Base-by-base conservation (phyloP, 1,284 basidiomycete genomes). In the Porogramme epimiltina region DNA sequence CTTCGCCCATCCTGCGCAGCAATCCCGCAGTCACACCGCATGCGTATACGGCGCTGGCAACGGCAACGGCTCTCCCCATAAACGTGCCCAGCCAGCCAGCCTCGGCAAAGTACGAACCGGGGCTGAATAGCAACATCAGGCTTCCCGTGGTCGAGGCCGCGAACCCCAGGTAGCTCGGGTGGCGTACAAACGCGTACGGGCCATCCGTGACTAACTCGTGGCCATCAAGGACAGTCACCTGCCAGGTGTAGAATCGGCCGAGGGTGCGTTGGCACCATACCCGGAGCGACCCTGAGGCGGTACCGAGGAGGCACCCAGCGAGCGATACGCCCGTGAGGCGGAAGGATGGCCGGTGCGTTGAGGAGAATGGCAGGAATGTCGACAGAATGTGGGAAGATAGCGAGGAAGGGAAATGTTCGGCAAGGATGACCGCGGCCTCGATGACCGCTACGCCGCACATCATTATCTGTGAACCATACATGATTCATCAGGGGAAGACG, bases 171-270 rank as follows among this genome's bases (percentile, higher is more conserved):
- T 58, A 61, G 31, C 47, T 41, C 4, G 59, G 59, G 33, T 61
- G 59, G 26, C 59, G 56, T 6, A 56, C 49, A n/a, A 49, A 24
- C 3, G 44, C 33, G 47, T 62, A 62, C 4, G 58, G 54, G 11
- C 58, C 58, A 24, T 33, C 40, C 16, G 59, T 62, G 45, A 56
- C 41, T 18, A 58, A 43, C 34, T 49, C 20, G 46, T 59, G 57
- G 39, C 49, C 45, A 22, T 49, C 24, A 10, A 42, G 50, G 4
- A 57, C 33, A 39, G 51, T 38, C 9, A 55, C 26, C 31, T 58
- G 48, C 56, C 48, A 56, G 16, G 49, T 54, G 45, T 56, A 60
- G 34, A 52, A 42, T 9, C 45, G 43, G 24, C 53, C 54, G 15
- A 58, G 52, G 19, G 37, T 8, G 20, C 50, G 49, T 31, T 47